Evolutionary conservation across 306 rosid species (phyloP).

Genomic region (Lathyrus sativus): DNA sequence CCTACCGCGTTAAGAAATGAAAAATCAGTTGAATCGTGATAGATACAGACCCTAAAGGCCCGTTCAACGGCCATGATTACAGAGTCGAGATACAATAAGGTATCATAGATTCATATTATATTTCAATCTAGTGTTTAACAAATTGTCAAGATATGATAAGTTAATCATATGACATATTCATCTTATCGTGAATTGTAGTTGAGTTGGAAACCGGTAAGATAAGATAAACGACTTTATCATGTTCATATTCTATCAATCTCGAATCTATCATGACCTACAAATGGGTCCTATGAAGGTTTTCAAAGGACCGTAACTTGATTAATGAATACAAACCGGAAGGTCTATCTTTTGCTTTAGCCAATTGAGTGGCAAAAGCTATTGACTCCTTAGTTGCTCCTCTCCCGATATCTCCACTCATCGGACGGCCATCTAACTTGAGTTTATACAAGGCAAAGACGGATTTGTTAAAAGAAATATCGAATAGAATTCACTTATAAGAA

Average conservation of each 20-base stretch:
- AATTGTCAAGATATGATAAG: neutral
- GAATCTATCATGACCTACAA: neutral
- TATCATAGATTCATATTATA: neutral
- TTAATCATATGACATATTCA: neutral
- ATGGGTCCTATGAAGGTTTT: neutral
- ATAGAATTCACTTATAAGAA: constrained; percentile 24
- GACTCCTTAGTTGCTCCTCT: constrained; percentile 89
- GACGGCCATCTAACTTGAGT: constrained; percentile 88
- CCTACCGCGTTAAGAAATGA: constrained; percentile 48
- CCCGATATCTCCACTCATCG: constrained; percentile 97
- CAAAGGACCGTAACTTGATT: constrained; percentile 6
- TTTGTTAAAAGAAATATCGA: constrained; percentile 33
- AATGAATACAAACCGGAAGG: constrained; percentile 67
- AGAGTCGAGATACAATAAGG: neutral
- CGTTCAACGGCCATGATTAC: neutral
- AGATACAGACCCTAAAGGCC: neutral
- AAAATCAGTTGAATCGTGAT: constrained; percentile 19
- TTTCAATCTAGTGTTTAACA: neutral
- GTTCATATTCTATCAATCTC: neutral
- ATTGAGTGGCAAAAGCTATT: constrained; percentile 68
- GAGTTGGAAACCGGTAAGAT: neutral
- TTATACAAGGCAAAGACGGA: constrained; percentile 31
- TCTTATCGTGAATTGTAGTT: neutral
- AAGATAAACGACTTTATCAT: neutral
- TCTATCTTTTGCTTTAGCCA: constrained; percentile 58